Conservation (phyloP, 495 filamentous ascomycete genomes). For the Jackrogersella multiformis region DNA sequence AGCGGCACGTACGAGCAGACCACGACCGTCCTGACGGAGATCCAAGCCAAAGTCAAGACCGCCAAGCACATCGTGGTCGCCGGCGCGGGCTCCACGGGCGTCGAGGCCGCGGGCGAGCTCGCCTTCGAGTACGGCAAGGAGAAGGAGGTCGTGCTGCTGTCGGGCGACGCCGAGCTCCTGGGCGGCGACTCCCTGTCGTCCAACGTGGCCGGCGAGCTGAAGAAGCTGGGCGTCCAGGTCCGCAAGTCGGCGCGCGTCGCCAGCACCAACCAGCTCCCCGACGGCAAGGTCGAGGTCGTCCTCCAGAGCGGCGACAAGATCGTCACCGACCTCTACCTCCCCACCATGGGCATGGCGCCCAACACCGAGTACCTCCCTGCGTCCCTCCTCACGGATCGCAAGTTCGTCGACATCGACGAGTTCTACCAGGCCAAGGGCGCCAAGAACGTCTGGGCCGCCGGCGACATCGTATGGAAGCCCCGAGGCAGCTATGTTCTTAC, state of each 20-base stretch:
- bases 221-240: constrained; percentile 62
- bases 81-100: constrained; percentile 55
- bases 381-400: constrained; percentile 57
- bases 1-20: constrained; percentile 50
- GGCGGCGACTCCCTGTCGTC: constrained; percentile 47
- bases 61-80: constrained; percentile 57
- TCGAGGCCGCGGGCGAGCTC: constrained; percentile 56
- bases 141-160: constrained; percentile 61
- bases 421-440: constrained; percentile 59
- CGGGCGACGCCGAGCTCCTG: constrained; percentile 53
- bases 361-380: constrained; percentile 68
- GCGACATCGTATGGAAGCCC: constrained; percentile 60
- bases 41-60: constrained; percentile 42
- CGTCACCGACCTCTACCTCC: constrained; percentile 68
- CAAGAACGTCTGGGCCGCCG: constrained; percentile 61
- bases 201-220: constrained; percentile 53
- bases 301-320: constrained; percentile 53
- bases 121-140: constrained; percentile 56
- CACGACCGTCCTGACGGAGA: constrained; percentile 38
- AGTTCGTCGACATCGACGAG: constrained; percentile 66
- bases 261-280: constrained; percentile 19
- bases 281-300: constrained; percentile 51
- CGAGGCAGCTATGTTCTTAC: constrained; percentile 56
- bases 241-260: constrained; percentile 51
- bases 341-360: constrained; percentile 67